Conservation (phyloP, 495 filamentous ascomycete genomes). For the Aspergillus hancockii region DNA sequence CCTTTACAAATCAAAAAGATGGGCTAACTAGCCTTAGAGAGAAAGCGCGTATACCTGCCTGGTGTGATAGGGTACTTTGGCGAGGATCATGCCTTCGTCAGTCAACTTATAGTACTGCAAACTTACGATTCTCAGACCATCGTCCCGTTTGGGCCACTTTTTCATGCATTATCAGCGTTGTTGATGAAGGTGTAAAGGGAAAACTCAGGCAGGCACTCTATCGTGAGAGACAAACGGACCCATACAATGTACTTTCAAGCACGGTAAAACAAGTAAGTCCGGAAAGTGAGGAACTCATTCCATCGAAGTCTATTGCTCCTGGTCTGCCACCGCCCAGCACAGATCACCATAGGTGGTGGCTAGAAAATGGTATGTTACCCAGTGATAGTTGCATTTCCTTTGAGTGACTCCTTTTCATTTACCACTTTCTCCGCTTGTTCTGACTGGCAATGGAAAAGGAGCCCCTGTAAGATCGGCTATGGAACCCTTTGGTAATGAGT, state of each 20-base stretch:
- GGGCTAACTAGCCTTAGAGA: slow-evolving; percentile 54
- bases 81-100: slow-evolving; percentile 84
- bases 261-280: slow-evolving; percentile 53
- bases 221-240: slow-evolving; percentile 59
- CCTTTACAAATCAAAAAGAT: background rate
- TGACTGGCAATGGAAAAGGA: slow-evolving; percentile 42
- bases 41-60: slow-evolving; percentile 91
- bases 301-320: slow-evolving; percentile 73
- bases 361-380: slow-evolving; percentile 65
- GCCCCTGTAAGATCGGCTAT: slow-evolving; percentile 73
- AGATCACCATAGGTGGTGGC: slow-evolving; percentile 90
- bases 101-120: slow-evolving; percentile 73
- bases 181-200: slow-evolving; percentile 73
- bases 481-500: slow-evolving; percentile 59
- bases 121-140: slow-evolving; percentile 88
- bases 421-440: slow-evolving; percentile 7
- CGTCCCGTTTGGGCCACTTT: slow-evolving; percentile 90
- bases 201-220: slow-evolving; percentile 72
- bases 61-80: slow-evolving; percentile 90
- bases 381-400: background rate
- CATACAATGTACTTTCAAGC: slow-evolving; percentile 41
- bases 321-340: slow-evolving; percentile 88
- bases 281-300: slow-evolving; percentile 73
- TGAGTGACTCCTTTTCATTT: background rate
- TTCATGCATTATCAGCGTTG: slow-evolving; percentile 73